Percentiles rank a stretch among this genome's conserved stretches.
phyloP scores from a whole-genome alignment of 78 protist species.

The Planoprotostelium fungivorum region DNA sequence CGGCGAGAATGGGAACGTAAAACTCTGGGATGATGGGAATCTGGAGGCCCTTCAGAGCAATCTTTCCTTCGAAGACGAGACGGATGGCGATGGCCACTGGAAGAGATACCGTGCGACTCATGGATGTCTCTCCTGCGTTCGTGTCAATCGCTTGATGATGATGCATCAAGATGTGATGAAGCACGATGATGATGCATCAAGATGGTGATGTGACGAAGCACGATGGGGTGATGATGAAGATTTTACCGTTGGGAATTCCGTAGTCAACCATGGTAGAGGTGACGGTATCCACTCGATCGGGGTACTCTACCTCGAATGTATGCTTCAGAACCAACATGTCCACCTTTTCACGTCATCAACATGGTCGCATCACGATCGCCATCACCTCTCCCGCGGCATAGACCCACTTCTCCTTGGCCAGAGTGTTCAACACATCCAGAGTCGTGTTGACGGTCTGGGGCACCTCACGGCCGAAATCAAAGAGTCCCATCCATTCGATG shows the following conservation, averaged over 20 bases:
- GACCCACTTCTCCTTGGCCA: background rate
- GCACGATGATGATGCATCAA: too few relatives aligned
- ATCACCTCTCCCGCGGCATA: background rate
- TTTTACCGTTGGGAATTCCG: conserved; percentile 19
- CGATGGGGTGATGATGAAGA: background rate
- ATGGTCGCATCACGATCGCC: background rate
- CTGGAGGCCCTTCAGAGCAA: conserved; percentile 39
- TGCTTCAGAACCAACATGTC: conserved; percentile 57
- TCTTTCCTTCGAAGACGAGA: conserved; percentile 47
- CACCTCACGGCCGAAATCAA: background rate
- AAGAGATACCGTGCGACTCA: conserved; percentile 67
- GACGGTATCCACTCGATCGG: conserved; percentile 20
- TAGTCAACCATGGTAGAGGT: conserved; percentile 38
- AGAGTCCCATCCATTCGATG: conserved; percentile 3
- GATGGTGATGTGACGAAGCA: too few relatives aligned
- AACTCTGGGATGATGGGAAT: conserved; percentile 34
- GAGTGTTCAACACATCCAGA: background rate
- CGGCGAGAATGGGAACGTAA: conserved; percentile 44
- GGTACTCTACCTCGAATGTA: conserved; percentile 32
- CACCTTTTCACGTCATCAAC: conserved; percentile 1
- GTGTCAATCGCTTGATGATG: too few relatives aligned
- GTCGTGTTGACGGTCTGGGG: background rate
- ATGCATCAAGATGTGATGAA: too few relatives aligned
- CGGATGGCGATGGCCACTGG: conserved; percentile 76
- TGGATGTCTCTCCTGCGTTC: conserved; percentile 25